Percentiles rank a stretch among this genome's conserved stretches.
phyloP scores from a whole-genome alignment of 1,284 basidiomycete genomes.

The Cutaneotrichosporon spelunceum region DNA sequence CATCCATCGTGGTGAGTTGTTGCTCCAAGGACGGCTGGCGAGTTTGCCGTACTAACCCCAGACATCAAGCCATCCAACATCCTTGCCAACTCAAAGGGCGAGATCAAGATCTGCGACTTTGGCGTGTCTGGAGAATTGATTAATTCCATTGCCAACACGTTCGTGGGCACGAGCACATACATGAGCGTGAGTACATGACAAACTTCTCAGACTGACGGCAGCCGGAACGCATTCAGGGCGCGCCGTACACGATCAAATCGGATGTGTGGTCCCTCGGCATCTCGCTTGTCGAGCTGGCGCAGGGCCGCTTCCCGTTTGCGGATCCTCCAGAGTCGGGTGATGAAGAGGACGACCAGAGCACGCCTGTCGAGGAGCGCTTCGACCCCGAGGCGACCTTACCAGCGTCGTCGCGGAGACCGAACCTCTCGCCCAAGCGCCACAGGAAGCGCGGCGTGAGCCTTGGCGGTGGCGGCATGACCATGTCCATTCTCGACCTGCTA shows the following conservation, averaged over 20 bases:
- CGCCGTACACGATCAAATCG: slow-evolving; percentile 94
- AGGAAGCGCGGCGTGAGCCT: slow-evolving; percentile 74
- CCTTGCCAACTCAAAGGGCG: slow-evolving; percentile 83
- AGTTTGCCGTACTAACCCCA: slow-evolving; percentile 43
- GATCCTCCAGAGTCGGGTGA: slow-evolving; percentile 65
- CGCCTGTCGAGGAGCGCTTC: slow-evolving; percentile 52
- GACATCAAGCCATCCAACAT: slow-evolving; percentile 99
- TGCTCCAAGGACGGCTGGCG: slow-evolving; percentile 54
- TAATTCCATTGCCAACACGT: slow-evolving; percentile 97
- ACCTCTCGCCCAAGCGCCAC: slow-evolving; percentile 53
- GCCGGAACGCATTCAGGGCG: slow-evolving; percentile 98
- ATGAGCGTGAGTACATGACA: slow-evolving; percentile 79
- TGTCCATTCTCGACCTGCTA: slow-evolving; percentile 93
- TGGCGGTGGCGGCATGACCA: slow-evolving; percentile 80
- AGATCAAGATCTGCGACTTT: slow-evolving; percentile 99
- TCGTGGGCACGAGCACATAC: slow-evolving; percentile 97
- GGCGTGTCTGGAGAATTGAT: slow-evolving; percentile 98
- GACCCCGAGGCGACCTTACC: slow-evolving; percentile 49
- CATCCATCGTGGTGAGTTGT: slow-evolving; percentile 68
- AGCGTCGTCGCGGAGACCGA: slow-evolving; percentile 35
- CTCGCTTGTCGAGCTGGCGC: slow-evolving; percentile 86
- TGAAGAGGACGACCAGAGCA: slow-evolving; percentile 61
- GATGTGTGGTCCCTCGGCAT: slow-evolving; percentile 97
- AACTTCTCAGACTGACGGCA: slow-evolving; percentile 45
- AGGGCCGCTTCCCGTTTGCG: slow-evolving; percentile 89